Evolutionary conservation across 2,329 filamentous ascomycete genomes (phyloP).

Genomic region (Colletotrichum endophyticum): DNA sequence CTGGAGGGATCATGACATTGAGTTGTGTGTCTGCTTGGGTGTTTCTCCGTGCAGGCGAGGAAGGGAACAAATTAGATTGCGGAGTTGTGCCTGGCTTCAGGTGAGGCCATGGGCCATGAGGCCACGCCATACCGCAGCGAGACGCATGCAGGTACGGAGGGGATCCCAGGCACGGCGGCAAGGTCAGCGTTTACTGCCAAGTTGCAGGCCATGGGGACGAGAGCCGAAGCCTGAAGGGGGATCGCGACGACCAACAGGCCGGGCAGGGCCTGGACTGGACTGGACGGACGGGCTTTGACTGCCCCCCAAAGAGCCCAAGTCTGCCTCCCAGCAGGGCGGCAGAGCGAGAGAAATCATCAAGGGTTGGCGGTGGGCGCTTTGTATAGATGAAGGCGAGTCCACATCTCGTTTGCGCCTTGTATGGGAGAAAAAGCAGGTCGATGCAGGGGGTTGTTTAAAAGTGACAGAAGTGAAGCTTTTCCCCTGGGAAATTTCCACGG

Average conservation of each 20-base stretch:
- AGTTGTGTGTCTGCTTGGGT: not conserved
- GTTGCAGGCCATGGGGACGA: not conserved
- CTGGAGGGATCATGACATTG: not conserved
- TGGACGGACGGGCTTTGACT: not conserved
- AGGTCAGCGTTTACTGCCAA: not conserved
- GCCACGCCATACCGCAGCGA: not conserved
- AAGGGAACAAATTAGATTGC: slow-evolving; percentile 7
- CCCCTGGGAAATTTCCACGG: slow-evolving; percentile 18
- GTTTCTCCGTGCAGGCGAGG: not conserved
- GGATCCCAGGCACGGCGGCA: slow-evolving; percentile 1
- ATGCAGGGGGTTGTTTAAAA: not conserved
- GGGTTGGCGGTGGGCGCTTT: slow-evolving; percentile 5
- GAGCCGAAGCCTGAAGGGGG: not conserved
- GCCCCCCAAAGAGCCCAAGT: not conserved
- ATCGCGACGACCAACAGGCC: not conserved
- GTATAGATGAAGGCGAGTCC: slow-evolving; percentile 7
- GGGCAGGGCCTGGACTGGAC: not conserved
- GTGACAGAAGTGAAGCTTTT: not conserved
- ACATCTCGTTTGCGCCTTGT: slow-evolving; percentile 16
- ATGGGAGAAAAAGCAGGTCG: slow-evolving; percentile 9
- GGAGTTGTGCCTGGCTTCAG: slow-evolving; percentile 17
- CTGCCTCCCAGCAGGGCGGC: not conserved
- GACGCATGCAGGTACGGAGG: not conserved
- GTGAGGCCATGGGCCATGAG: slow-evolving; percentile 15
- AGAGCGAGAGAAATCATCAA: not conserved